These are phyloP conservation scores for Acer saccharum DNA, from an alignment of 345 rosid species.

Conservation along the genomic window DNA sequence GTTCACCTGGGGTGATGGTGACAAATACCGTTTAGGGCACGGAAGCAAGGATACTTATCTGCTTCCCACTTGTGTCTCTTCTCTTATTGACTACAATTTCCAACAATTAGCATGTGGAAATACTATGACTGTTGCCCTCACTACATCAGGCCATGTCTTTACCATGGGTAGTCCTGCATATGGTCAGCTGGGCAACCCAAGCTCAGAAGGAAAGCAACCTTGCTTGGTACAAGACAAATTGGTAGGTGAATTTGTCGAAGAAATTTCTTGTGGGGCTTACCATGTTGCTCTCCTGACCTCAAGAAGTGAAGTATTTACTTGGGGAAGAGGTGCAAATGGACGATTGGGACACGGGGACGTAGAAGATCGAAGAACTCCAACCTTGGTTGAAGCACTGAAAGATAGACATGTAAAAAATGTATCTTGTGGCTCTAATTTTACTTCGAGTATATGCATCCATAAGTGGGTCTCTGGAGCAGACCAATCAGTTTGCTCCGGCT, in stretches of 20 bases:
- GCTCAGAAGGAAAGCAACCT: slow-evolving; percentile 71
- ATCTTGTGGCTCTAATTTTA: slow-evolving; percentile 92
- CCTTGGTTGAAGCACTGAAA: slow-evolving; percentile 76
- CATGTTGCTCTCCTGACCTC: slow-evolving; percentile 88
- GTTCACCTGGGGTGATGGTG: slow-evolving; percentile 99
- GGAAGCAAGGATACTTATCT: slow-evolving; percentile 84
- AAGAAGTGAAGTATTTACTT: slow-evolving; percentile 90
- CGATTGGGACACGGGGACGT: slow-evolving; percentile 87
- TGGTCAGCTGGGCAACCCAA: slow-evolving; percentile 83
- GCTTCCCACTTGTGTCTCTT: slow-evolving; percentile 80
- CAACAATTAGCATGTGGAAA: slow-evolving; percentile 88
- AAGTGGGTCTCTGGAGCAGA: slow-evolving; percentile 97
- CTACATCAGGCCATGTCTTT: slow-evolving; percentile 93
- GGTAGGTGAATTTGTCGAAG: slow-evolving; percentile 95
- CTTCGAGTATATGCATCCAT: slow-evolving; percentile 88
- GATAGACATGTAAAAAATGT: slow-evolving; percentile 88
- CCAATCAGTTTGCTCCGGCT: slow-evolving; percentile 89
- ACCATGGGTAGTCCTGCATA: slow-evolving; percentile 75
- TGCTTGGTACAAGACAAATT: slow-evolving; percentile 79
- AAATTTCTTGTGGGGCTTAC: slow-evolving; percentile 84
- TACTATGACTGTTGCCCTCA: slow-evolving; percentile 83
- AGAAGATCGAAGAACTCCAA: slow-evolving; percentile 74
- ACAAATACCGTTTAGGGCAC: slow-evolving; percentile 84
- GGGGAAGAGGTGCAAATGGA: slow-evolving; percentile 96
- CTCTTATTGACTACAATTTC: slow-evolving; percentile 90